phyloP scores from a whole-genome alignment of 2,329 filamentous ascomycete species.

The Talaromyces sp. region DNA sequence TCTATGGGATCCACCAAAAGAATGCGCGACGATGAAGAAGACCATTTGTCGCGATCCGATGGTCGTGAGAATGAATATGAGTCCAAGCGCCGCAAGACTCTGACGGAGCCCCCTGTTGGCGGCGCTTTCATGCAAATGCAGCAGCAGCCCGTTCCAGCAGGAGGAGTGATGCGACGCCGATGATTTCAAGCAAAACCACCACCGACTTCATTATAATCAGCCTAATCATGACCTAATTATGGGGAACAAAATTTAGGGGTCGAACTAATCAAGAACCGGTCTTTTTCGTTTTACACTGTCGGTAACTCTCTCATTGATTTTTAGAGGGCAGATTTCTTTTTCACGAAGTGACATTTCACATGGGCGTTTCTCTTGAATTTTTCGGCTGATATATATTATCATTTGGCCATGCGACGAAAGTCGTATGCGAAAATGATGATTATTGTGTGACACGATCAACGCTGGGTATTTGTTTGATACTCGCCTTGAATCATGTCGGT shows the following conservation, averaged over 20 bases:
- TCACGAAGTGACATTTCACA: not conserved
- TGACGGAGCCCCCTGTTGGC: slow-evolving; percentile 57
- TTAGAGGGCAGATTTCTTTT: slow-evolving; percentile 18
- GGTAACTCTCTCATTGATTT: slow-evolving; percentile 15
- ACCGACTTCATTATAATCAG: slow-evolving; percentile 17
- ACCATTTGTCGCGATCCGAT: slow-evolving; percentile 63
- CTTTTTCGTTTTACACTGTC: slow-evolving; percentile 14
- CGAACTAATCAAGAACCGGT: slow-evolving; percentile 17
- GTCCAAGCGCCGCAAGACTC: slow-evolving; percentile 76
- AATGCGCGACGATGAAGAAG: slow-evolving; percentile 63
- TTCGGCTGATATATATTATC: slow-evolving; percentile 4
- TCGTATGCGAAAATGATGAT: not conserved
- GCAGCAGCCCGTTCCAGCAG: slow-evolving; percentile 47
- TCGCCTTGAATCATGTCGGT: not conserved
- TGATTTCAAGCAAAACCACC: slow-evolving; percentile 22
- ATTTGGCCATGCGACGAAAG: not conserved
- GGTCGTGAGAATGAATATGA: slow-evolving; percentile 59
- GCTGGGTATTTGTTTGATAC: not conserved
- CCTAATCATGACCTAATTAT: slow-evolving; percentile 16
- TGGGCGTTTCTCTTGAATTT: slow-evolving; percentile 7
- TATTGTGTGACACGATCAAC: slow-evolving; percentile 6
- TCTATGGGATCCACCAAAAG: slow-evolving; percentile 57
- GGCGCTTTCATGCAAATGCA: slow-evolving; percentile 35
- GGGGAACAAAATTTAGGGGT: not conserved
- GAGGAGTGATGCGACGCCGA: slow-evolving; percentile 40